phyloP scores from a whole-genome alignment of 371 early-diverging fungal species.

The Cokeromyces recurvatus region DNA sequence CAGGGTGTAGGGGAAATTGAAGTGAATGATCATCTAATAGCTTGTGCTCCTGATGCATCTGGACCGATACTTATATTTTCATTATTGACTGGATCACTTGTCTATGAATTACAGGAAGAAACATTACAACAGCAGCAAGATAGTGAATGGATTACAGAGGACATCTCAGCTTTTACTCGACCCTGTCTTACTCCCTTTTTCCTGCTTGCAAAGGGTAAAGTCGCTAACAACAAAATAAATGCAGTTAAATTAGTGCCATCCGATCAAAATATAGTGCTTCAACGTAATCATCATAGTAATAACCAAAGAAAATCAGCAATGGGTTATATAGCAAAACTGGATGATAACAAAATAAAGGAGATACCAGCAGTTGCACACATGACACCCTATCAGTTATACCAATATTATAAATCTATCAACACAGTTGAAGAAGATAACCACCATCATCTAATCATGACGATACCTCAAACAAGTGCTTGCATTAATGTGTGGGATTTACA shows the following conservation, averaged over 20 bases:
- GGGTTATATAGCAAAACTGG: constrained; percentile 11
- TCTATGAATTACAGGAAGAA: constrained; percentile 31
- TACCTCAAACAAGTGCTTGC: constrained; percentile 32
- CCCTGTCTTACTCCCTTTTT: constrained; percentile 54
- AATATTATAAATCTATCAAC: constrained; percentile 19
- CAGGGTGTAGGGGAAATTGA: constrained; percentile 53
- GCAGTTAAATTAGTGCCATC: constrained; percentile 5
- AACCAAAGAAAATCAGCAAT: background rate
- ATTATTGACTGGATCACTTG: constrained; percentile 49
- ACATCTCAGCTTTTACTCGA: constrained; percentile 31
- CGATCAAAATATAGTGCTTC: constrained; percentile 6
- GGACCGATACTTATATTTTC: constrained; percentile 55
- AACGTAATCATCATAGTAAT: constrained; percentile 2
- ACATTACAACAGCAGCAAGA: background rate
- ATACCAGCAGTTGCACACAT: constrained; percentile 10
- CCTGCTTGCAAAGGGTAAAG: constrained; percentile 43
- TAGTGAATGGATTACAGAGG: constrained; percentile 18
- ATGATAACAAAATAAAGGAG: constrained; percentile 4
- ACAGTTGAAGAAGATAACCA: background rate
- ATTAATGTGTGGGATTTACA: constrained; percentile 56
- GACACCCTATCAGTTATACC: constrained; percentile 39
- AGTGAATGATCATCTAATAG: constrained; percentile 45
- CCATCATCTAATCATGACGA: background rate
- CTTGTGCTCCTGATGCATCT: constrained; percentile 52
- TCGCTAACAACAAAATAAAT: constrained; percentile 1